A percentile compares a stretch with the other conserved stretches of the same genome.
Conservation (phyloP, 768 basidiomycete genomes). For the Phylloporus arenicola region DNA sequence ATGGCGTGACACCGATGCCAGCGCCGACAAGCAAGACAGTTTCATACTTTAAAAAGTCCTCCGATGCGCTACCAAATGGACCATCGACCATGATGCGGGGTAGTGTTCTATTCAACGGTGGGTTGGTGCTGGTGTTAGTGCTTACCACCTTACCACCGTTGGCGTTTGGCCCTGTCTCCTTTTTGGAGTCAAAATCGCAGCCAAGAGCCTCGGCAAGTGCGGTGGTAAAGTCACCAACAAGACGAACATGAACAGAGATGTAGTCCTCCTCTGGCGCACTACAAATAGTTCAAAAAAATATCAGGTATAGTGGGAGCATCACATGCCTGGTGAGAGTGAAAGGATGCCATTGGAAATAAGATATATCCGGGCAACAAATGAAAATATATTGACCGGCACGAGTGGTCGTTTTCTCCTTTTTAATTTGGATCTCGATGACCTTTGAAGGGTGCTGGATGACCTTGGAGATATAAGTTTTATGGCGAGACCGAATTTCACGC, state of each 20-base stretch:
- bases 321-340: slow-evolving; percentile 83
- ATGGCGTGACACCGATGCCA: slow-evolving; percentile 95
- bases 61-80: slow-evolving; percentile 88
- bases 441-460: slow-evolving; percentile 94
- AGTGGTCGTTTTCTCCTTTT: slow-evolving; percentile 84
- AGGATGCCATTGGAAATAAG: slow-evolving; percentile 96
- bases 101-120: slow-evolving; percentile 64
- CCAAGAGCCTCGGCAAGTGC: slow-evolving; percentile 78
- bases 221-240: slow-evolving; percentile 88
- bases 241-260: slow-evolving; percentile 88
- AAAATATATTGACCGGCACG: slow-evolving; percentile 93
- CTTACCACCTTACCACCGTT: slow-evolving; percentile 58
- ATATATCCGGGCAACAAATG: slow-evolving; percentile 83
- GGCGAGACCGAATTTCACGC: slow-evolving; percentile 87
- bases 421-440: slow-evolving; percentile 94
- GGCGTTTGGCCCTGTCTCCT: slow-evolving; percentile 40
- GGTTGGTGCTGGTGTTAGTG: slow-evolving; percentile 48
- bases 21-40: slow-evolving; percentile 86
- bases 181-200: slow-evolving; percentile 66
- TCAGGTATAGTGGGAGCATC: background rate
- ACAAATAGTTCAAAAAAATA: background rate
- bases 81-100: slow-evolving; percentile 96
- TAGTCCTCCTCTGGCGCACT: slow-evolving; percentile 95
- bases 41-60: slow-evolving; percentile 89
- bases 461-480: slow-evolving; percentile 89